Evolutionary conservation across 805 yeast genomes (phyloP), one percentile per base, ranked within the genome.

Genomic region (Lachancea sp.): DNA sequence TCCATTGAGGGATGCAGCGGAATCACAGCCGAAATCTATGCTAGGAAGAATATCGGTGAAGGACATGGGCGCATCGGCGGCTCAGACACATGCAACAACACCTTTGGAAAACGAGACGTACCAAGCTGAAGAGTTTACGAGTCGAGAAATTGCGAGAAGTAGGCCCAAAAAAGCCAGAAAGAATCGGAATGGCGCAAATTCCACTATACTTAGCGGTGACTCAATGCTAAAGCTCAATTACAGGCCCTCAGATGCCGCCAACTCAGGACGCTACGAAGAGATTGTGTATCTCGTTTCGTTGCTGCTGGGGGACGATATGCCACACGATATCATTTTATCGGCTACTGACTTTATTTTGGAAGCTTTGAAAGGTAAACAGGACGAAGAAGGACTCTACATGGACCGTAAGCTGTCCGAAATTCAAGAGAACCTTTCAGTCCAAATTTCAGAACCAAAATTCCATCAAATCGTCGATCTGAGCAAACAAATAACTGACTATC

Each of bases 1-100:
- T 39, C 70, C 69, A 8, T 55, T 55, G 13, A 60, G 56, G 38
- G 78, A 72, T 42, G 77, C 76, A 3, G 79, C 74, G 19, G 59
- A 69, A 12, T 79, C 83, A 2, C 78, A 74, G 38, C 96, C 96
- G 0, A 78, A 78, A 46, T 79, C 95, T 0, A 67, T 89, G 58
- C 75, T 70, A 9, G 95, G 95, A 3, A 77, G 73, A 48, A 71
- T 90, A n/a, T 65, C 79, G 3, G 67, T 77, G 44, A 69, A 72
- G 32, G 95, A 87, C 40, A 77, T 89, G 83, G 96, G 95, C 0
- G 54, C 77, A 15, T 32, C 35, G 2, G 49, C 53, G 22, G 56
- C 48, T 1, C 38, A 46, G 0, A 41, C 40, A 1, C 46, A 31
- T 2, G 16, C 40, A 2, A 31, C 39, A 8, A 41, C 43, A 4